These are phyloP conservation scores for Chamaecyparis obtusa DNA, from an alignment of 75 land plant species.

Conservation along the genomic window DNA sequence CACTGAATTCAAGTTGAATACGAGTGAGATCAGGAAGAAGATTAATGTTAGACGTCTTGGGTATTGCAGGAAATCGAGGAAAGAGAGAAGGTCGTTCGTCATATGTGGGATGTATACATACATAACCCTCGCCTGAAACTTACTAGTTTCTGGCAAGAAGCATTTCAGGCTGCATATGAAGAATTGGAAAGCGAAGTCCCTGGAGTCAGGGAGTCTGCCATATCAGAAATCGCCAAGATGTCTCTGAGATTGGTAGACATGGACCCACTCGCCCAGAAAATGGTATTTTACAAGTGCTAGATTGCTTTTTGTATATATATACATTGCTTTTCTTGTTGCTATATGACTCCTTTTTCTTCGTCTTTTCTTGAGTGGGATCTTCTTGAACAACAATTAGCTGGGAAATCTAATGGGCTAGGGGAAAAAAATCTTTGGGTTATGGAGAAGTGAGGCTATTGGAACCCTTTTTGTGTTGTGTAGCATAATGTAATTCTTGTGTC, in stretches of 20 bases:
- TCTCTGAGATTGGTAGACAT: slow-evolving; percentile 37
- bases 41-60: neutral
- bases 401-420: neutral
- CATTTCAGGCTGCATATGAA: slow-evolving; percentile 72
- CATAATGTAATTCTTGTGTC: neutral
- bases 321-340: neutral
- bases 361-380: neutral
- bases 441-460: neutral
- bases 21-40: neutral
- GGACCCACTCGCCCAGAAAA: slow-evolving; percentile 18
- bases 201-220: slow-evolving; percentile 37
- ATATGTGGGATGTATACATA: slow-evolving; percentile 68
- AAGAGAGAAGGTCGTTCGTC: slow-evolving; percentile 62
- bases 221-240: slow-evolving; percentile 66
- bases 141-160: slow-evolving; percentile 63
- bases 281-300: neutral
- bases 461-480: neutral
- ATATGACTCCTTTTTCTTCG: neutral
- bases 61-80: slow-evolving; percentile 53
- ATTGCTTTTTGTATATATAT: neutral
- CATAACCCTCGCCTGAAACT: slow-evolving; percentile 26
- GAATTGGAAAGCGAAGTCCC: slow-evolving; percentile 46
- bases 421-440: neutral
- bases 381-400: neutral
- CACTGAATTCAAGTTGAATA: neutral